Evolutionary conservation across 2,329 filamentous ascomycete genomes (phyloP).

Genomic region (Verticillium albo-atrum): DNA sequence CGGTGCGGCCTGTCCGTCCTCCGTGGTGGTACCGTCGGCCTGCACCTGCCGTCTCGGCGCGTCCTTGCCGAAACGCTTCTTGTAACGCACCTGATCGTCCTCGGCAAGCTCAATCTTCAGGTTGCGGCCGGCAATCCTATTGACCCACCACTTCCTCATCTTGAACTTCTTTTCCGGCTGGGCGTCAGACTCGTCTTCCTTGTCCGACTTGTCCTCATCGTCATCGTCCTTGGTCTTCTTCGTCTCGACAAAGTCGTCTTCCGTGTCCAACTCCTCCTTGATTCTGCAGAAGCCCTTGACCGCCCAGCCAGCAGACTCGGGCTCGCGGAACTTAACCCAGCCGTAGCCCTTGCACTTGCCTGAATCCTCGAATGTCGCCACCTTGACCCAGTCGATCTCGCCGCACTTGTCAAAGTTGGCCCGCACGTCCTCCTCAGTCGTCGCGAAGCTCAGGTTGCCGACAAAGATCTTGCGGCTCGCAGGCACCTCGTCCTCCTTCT

Average conservation of each 20-base stretch:
- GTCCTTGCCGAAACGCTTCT: conserved; percentile 86
- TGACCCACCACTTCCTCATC: conserved; percentile 76
- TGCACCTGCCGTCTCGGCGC: conserved; percentile 34
- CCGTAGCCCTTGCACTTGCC: conserved; percentile 98
- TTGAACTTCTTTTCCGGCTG: conserved; percentile 32
- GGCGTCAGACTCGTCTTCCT: conserved; percentile 25
- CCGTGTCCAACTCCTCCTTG: conserved; percentile 58
- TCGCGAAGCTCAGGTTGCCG: conserved; percentile 81
- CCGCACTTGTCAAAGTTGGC: conserved; percentile 85
- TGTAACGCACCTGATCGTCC: conserved; percentile 82
- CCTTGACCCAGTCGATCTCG: conserved; percentile 73
- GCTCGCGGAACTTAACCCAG: conserved; percentile 85
- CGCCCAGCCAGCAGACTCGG: conserved; percentile 64
- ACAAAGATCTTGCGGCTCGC: conserved; percentile 84
- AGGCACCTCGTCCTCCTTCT: conserved; percentile 28
- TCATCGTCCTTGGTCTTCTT: conserved; percentile 39
- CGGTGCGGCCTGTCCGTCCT: conserved; percentile 14
- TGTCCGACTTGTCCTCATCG: conserved; percentile 31
- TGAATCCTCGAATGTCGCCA: conserved; percentile 93
- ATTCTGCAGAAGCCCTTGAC: conserved; percentile 79
- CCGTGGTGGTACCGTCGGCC: conserved; percentile 16
- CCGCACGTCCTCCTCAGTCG: conserved; percentile 73
- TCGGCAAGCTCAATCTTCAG: conserved; percentile 92
- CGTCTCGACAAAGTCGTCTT: conserved; percentile 54
- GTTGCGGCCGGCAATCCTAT: conserved; percentile 72